These are phyloP conservation scores for Komagataella mondaviorum DNA, from an alignment of 805 yeast genomes.

Conservation along the genomic window DNA sequence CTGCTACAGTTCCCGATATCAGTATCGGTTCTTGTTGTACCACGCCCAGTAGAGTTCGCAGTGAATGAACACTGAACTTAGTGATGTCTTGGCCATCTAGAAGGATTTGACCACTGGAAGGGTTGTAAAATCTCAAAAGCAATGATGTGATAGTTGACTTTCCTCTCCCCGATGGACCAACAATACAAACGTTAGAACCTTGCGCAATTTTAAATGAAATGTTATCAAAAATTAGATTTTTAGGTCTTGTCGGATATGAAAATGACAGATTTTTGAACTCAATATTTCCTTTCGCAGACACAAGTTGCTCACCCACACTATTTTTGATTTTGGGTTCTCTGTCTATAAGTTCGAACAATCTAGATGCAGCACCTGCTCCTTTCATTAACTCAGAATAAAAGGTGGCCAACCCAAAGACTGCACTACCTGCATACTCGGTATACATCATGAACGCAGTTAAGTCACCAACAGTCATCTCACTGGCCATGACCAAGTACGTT, in stretches of 20 bases:
- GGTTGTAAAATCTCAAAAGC: slow-evolving; percentile 75
- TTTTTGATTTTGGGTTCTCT: slow-evolving; percentile 63
- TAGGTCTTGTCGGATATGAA: slow-evolving; percentile 77
- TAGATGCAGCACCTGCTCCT: slow-evolving; percentile 92
- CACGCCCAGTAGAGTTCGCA: slow-evolving; percentile 66
- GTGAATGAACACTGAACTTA: slow-evolving; percentile 60
- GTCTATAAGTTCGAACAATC: slow-evolving; percentile 80
- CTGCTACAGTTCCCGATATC: slow-evolving; percentile 76
- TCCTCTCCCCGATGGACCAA: slow-evolving; percentile 94
- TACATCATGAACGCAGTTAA: slow-evolving; percentile 89
- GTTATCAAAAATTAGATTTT: slow-evolving; percentile 49
- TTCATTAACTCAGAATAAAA: slow-evolving; percentile 93
- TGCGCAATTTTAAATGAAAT: slow-evolving; percentile 52
- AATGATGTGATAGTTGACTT: slow-evolving; percentile 82
- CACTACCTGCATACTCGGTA: slow-evolving; percentile 86
- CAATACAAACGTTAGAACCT: slow-evolving; percentile 86
- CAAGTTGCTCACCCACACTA: slow-evolving; percentile 41
- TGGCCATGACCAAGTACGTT: slow-evolving; percentile 61
- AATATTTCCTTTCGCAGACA: slow-evolving; percentile 38
- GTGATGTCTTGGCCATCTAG: slow-evolving; percentile 58
- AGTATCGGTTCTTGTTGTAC: slow-evolving; percentile 90
- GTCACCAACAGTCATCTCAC: slow-evolving; percentile 76
- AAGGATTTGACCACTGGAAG: slow-evolving; percentile 47
- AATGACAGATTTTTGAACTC: slow-evolving; percentile 55
- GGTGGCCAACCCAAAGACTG: slow-evolving; percentile 82